These are phyloP conservation scores for Colletotrichum sp. DNA, from an alignment of 2,329 filamentous ascomycete species.

Conservation along the genomic window DNA sequence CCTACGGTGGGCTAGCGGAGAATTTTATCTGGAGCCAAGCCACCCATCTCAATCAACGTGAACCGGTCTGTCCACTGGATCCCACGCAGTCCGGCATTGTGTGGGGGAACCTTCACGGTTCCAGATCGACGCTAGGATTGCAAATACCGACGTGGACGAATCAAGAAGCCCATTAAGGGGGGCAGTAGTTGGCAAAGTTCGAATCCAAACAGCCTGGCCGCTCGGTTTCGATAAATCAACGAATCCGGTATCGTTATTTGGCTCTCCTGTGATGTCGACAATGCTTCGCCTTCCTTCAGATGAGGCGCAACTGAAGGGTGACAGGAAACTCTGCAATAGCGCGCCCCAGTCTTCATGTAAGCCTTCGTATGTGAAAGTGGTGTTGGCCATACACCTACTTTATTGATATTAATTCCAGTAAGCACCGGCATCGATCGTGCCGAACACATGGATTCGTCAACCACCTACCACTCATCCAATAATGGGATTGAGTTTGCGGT, in stretches of 20 bases:
- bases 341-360: not conserved
- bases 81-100: not conserved
- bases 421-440: not conserved
- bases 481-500: not conserved
- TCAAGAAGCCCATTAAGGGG: not conserved
- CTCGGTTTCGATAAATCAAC: not conserved
- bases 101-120: not conserved
- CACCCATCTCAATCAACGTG: not conserved
- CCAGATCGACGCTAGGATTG: constrained; percentile 5
- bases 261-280: not conserved
- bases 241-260: not conserved
- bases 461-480: not conserved
- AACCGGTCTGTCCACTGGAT: not conserved
- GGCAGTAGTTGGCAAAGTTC: not conserved
- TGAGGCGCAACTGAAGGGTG: not conserved
- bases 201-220: not conserved
- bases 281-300: not conserved
- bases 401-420: not conserved
- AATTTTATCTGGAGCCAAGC: constrained; percentile 12
- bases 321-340: not conserved
- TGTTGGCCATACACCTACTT: not conserved
- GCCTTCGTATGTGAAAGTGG: not conserved
- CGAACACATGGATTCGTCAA: not conserved
- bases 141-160: not conserved
- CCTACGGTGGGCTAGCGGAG: not conserved